Evolutionary conservation across 148 eudicot genomes (phyloP), one percentile per base, ranked within the genome.

Genomic region (Chenopodium album): DNA sequence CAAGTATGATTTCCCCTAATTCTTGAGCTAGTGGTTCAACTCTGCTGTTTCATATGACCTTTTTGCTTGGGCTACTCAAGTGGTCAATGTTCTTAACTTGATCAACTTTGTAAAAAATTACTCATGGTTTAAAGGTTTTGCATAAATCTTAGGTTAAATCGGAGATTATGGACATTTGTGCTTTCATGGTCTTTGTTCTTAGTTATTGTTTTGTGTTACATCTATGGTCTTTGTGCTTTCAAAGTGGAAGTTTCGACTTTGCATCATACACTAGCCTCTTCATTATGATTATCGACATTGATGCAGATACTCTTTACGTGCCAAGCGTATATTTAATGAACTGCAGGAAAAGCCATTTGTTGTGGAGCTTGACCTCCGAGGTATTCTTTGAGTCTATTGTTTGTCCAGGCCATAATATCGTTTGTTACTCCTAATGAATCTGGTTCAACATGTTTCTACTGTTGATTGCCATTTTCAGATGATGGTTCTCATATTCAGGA

Each of bases 401-500:
- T 84, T 54, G 29, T 34, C 3, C 70, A 4, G 41, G 26, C 62
- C 75, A 12, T 79, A 17, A 31, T 28, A 22, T 70, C 44, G 28
- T 77, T 63, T 73, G 54, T 41, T 65, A 10, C 64, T 32, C 48
- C 26, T 31, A 59, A 29, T 67, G 7, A 9, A 62, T 20, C 7
- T 7, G 41, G 54, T 14, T 41, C 72, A 46, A 12, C 46, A 66
- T 76, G 48, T 50, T 86, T 46, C 23, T 59, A 41, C 80, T 78
- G 20, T 68, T 17, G 19, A 60, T 67, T 37, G 0, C 8, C 28
- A 68, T 85, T 66, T 86, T 76, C 82, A 95, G 99, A 96, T 76
- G 98, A 96, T 85, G 99, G 99, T 10, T 84, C 85, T 79, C 81
- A 89, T 56, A 94, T 96, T 83, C 99, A 96, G 82, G 88, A 90